A percentile compares a stretch with the other conserved stretches of the same genome.
Conservation (phyloP, 2,329 filamentous ascomycete genomes). For the Rutstroemia sydowiana region DNA sequence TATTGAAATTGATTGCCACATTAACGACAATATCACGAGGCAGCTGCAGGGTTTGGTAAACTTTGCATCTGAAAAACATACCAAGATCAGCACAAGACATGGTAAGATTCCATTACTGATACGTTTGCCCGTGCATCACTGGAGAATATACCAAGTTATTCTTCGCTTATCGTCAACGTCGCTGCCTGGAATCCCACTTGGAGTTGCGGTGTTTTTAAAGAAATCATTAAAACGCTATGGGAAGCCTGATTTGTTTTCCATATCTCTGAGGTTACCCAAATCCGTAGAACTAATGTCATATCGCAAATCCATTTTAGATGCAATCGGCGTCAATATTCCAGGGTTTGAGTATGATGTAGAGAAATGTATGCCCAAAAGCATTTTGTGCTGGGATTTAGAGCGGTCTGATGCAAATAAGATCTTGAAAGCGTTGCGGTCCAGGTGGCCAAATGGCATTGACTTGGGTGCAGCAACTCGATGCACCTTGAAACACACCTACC, state of each 20-base stretch:
- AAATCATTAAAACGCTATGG: too few relatives aligned
- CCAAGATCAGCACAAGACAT: background rate
- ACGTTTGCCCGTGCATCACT: conserved; percentile 2
- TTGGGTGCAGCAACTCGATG: conserved; percentile 2
- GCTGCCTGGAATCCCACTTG: background rate
- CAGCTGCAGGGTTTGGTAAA: background rate
- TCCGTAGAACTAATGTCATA: background rate
- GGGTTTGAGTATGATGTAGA: background rate
- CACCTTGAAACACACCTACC: background rate
- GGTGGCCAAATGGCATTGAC: conserved; percentile 1
- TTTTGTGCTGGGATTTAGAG: background rate
- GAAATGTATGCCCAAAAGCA: background rate
- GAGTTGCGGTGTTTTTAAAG: background rate
- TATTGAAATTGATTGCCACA: background rate
- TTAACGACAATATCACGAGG: background rate
- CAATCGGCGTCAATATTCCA: background rate
- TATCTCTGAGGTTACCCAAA: background rate
- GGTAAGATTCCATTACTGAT: background rate
- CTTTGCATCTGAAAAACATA: background rate
- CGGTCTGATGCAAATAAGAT: background rate
- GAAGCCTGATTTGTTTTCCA: background rate
- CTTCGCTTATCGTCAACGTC: background rate
- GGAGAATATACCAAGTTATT: conserved; percentile 4
- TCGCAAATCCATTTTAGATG: background rate
- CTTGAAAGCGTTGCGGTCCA: background rate